Base-by-base conservation (phyloP, 257 asterid species). In the Primulina huaijiensis region DNA sequence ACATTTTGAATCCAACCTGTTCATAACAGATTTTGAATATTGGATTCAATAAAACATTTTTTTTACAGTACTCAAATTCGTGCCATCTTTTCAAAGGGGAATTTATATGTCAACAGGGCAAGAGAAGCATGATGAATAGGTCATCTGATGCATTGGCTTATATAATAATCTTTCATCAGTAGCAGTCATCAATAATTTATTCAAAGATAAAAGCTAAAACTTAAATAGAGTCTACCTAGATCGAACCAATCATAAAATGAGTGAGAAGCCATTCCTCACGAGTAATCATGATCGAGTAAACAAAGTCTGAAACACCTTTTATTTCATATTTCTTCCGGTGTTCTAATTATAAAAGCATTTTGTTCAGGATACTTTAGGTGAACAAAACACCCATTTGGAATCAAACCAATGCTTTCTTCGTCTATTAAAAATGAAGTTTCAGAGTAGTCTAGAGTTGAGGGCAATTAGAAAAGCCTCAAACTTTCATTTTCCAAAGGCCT, bases 1-100 rank as follows among this genome's bases (percentile, higher is more conserved):
- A 91, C 97, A 89, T 91, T 83, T 91, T 91, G 78, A 91, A 86
- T 50, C 95, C 96, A 75, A 91, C 97, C 96, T 91, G 87, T 75
- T 70, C 60, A 37, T 38, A 66, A n/a, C 56, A 68, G 55, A 17
- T 38, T 71, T 23, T n/a, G 57, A 37, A 19, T 64, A 64, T 10
- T 20, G 56, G 11, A 35, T 16, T 35, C 33, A 4, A 34, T 19
- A 27, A 62, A 35, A 23, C 40, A 8, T 11, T 38, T 43, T 11
- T 43, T 2, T 43, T 43, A 43, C n/a, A 3, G 8, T 12, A 43
- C 53, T 43, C 5, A 43, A 12, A 43, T 43, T 14, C 21, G 5
- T 14, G 57, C 57, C 57, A 16, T 16, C 57, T 0, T 5, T 50
- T 50, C 20, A 50, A 50, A 17, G 8, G 57, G 20, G 57, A 1